Evolutionary conservation across 2,329 filamentous ascomycete genomes (phyloP), one percentile per base, ranked within the genome.

Genomic region (Pseudogymnoascus sp.): DNA sequence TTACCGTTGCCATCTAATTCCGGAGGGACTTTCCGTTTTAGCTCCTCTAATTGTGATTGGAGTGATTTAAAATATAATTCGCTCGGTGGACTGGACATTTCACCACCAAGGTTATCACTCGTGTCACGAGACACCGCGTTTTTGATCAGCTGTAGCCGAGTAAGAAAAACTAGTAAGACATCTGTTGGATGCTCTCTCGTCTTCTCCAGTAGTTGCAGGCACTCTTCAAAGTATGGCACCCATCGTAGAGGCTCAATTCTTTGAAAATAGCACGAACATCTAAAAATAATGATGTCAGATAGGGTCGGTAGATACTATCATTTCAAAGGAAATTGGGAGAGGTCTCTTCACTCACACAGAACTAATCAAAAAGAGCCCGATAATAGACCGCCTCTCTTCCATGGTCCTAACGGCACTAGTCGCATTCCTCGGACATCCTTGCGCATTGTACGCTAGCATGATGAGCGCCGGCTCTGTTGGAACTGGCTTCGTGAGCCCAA

Each of bases 401-500:
- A 66, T 53, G 6, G 65, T 66, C 40, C 65, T 62, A 40, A 62
- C 19, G 10, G 26, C 47, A 31, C 4, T n/a, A 56, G 26, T 56
- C 13, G 10, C n/a, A 13, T 8, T 56, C 47, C 10, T 56, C 26
- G 47, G 47, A 13, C 47, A 56, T 19, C 47, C 47, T 19, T 56
- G 47, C n/a, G 47, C 47, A 33, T 56, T 56, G 21, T 56, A 56
- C 4, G 47, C n/a, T 33, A 56, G 47, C 47, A 56, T 56, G 10
- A 56, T 56, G 26, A 56, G 29, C 10, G 21, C 53, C 10, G 53
- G 63, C 60, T 67, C 63, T 13, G 62, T 66, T 11, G 65, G 62
- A 40, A 63, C 56, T 6, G 66, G 37, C 44, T 63, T 67, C 35
- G 62, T 67, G n/a, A 67, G 50, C 8, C 62, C 64, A 19, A 67